These are phyloP conservation scores for Sistotremastrum niveocremeum DNA, from an alignment of 768 basidiomycete genomes.

Conservation along the genomic window DNA sequence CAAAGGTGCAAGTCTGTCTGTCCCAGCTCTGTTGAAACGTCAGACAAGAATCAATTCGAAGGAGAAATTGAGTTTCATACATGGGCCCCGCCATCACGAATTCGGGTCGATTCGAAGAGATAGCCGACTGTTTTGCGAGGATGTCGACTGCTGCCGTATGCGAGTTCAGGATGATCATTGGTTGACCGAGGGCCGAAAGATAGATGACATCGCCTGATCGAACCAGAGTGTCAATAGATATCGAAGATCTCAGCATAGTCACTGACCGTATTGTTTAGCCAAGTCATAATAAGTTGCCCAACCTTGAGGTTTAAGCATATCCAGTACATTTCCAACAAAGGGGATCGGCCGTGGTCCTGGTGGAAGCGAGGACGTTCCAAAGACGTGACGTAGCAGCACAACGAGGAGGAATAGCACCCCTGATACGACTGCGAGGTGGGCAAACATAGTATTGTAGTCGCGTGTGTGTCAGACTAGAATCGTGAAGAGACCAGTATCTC, in stretches of 20 bases:
- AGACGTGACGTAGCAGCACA: no score
- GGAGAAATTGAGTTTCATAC: no score
- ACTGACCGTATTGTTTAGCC: slow-evolving; percentile 13
- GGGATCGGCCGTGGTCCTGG: slow-evolving; percentile 21
- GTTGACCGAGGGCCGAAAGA: slow-evolving; percentile 14
- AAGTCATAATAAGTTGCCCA: slow-evolving; percentile 12
- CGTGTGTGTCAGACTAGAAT: no score
- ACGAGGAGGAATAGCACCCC: no score
- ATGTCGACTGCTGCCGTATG: slow-evolving; percentile 6
- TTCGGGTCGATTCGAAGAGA: slow-evolving; percentile 7
- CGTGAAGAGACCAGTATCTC: no score
- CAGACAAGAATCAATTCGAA: no score
- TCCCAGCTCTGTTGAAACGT: no score
- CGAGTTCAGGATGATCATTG: slow-evolving; percentile 18
- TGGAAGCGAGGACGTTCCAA: slow-evolving; percentile 11
- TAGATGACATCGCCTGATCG: slow-evolving; percentile 16
- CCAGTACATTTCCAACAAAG: slow-evolving; percentile 13
- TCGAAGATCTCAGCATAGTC: no score
- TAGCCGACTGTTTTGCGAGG: slow-evolving; percentile 6
- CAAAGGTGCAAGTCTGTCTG: no score
- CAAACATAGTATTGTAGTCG: no score
- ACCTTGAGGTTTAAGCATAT: slow-evolving; percentile 12
- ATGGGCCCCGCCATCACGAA: not conserved
- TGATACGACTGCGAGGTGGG: no score
- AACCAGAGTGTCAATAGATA: no score